Percentiles rank a stretch among this genome's conserved stretches.
These are phyloP conservation scores for Rhizopogon roseolus DNA, from an alignment of 768 basidiomycete species.

Conservation along the genomic window DNA sequence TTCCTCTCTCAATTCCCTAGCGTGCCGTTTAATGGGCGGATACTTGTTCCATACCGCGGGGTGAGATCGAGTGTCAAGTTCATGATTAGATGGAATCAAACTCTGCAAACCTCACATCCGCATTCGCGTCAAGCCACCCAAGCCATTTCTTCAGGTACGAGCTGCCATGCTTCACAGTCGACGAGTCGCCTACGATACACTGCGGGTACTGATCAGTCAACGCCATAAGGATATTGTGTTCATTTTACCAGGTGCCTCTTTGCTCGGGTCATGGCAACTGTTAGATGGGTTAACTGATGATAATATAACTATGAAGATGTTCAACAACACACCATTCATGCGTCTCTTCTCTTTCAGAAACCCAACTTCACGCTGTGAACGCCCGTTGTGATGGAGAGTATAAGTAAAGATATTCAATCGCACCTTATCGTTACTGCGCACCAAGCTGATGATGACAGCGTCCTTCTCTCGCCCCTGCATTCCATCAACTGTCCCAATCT, in stretches of 20 bases:
- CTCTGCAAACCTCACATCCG: conserved; percentile 86
- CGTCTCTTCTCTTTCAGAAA: conserved; percentile 92
- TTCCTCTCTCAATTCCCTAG: too few relatives aligned
- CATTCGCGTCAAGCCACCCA: conserved; percentile 82
- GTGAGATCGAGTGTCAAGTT: background rate
- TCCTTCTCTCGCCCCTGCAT: conserved; percentile 98
- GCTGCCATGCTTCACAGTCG: conserved; percentile 83
- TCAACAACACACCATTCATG: conserved; percentile 67
- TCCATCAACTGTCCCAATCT: conserved; percentile 94
- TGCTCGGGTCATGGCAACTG: conserved; percentile 91
- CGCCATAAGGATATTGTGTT: background rate
- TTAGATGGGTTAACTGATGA: background rate
- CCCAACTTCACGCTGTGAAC: conserved; percentile 74
- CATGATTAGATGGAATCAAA: conserved; percentile 35
- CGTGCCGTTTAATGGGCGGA: too few relatives aligned
- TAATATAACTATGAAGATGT: background rate
- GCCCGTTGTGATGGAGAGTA: conserved; percentile 2
- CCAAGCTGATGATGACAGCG: conserved; percentile 87
- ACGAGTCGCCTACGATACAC: conserved; percentile 94
- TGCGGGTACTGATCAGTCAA: conserved; percentile 22
- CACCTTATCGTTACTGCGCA: conserved; percentile 85
- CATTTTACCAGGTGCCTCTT: conserved; percentile 78
- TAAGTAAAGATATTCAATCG: conserved; percentile 9
- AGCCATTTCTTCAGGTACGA: conserved; percentile 87
- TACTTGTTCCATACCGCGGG: too few relatives aligned